Percentiles rank a stretch among this genome's conserved stretches.
phyloP scores from a whole-genome alignment of 192 early-diverging fungal species.

The Podila minutissima region DNA sequence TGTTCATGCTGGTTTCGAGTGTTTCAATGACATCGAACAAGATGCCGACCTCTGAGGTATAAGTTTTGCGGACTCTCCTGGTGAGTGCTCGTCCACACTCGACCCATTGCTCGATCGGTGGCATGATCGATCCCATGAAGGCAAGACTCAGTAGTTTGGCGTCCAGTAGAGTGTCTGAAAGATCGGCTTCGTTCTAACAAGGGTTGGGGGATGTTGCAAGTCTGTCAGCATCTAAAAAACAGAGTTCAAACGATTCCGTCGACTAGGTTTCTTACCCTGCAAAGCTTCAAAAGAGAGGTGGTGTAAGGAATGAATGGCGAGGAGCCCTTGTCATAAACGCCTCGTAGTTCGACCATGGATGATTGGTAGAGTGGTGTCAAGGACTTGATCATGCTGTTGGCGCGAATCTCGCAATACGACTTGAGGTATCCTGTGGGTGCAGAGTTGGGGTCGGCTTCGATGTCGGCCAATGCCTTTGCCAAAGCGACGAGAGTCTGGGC shows the following conservation, averaged over 20 bases:
- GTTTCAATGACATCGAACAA: conserved; percentile 48
- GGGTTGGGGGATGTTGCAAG: too few relatives aligned
- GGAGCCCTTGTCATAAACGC: conserved; percentile 70
- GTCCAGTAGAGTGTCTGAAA: conserved; percentile 67
- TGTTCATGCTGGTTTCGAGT: conserved; percentile 43
- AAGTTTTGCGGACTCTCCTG: conserved; percentile 24
- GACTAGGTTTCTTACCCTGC: conserved; percentile 59
- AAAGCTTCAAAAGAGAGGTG: conserved; percentile 64
- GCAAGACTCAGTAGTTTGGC: conserved; percentile 42
- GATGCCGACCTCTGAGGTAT: conserved; percentile 38
- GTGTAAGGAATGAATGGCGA: conserved; percentile 70
- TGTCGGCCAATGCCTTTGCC: conserved; percentile 60
- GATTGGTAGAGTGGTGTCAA: conserved; percentile 59
- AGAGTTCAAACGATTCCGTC: not conserved
- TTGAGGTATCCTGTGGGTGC: conserved; percentile 63
- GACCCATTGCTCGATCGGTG: conserved; percentile 51
- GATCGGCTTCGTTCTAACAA: conserved; percentile 68
- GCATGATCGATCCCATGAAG: conserved; percentile 53
- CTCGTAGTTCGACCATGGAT: conserved; percentile 56
- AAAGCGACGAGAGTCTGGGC: conserved; percentile 45
- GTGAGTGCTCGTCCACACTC: conserved; percentile 32
- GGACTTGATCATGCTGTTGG: conserved; percentile 68
- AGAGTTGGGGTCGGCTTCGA: conserved; percentile 57
- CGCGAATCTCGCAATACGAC: conserved; percentile 76
- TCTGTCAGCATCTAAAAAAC: too few relatives aligned